Evolutionary conservation across 1,139 yeast genomes (phyloP), one percentile per base, ranked within the genome.

Genomic region (Hemisphaericaspora subhashii): DNA sequence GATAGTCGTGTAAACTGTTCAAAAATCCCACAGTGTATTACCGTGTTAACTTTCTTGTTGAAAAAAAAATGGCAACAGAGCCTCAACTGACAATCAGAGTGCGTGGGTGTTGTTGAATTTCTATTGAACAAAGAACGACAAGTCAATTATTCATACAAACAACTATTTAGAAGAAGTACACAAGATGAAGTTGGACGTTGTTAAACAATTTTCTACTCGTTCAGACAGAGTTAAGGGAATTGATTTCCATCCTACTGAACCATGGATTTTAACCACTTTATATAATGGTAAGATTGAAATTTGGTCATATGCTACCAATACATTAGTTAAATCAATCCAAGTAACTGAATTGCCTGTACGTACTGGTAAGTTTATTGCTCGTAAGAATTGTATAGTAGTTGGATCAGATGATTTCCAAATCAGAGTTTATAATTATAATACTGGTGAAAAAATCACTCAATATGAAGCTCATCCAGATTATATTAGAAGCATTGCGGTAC

Each of bases 381-480:
- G 98, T 54, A 92, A 92, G 71, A 90, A 89, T 68, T 94, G 98
- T 98, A 82, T 94, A 57, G 86, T 90, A 45, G 92, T 90, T 31
- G 98, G 98, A 29, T 80, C 95, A 39, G 99, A 92, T 62, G 99
- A 92, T 66, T 90, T 85, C 74, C 92, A 86, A 61, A 72, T 92
- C 44, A 80, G 98, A 55, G 95, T 92, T 17, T 92, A 82, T 72
- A 92, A 92, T 64, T 89, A 88, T 71, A 88, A 89, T 64, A 92
- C 98, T 23, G 92, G 95, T 38, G 98, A 92, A 64, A 89, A 88
- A 62, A 78, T 94, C 46, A 77, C 86, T 34, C 98, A 90, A 66
- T 92, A 90, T 58, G 98, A 94, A 67, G 98, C 97, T 5, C 98
- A 92, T 58, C 96, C 96, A 5, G 98, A 94, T 64, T 94, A 92